Evolutionary conservation across 305 asterid genomes (phyloP), one percentile per base, ranked within the genome.

Genomic region (Solanum hybrid): DNA sequence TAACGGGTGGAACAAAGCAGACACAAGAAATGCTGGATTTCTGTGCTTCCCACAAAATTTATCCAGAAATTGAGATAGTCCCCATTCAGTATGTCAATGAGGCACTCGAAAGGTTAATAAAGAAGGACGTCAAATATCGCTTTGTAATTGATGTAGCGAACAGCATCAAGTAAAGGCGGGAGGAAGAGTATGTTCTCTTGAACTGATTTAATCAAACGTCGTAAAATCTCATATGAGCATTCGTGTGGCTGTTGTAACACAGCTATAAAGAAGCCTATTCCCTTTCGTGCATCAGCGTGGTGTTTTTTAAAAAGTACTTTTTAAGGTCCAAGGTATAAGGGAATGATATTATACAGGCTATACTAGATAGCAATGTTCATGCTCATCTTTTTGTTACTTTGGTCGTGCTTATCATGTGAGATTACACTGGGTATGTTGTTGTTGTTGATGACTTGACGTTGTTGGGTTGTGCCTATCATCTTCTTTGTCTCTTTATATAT

Each of bases 11-110:
- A 92, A 95, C 96, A 4, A 97, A 94, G 75, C 94, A 90, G 91
- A 95, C 96, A 7, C 97, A 94, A 87, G 99, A 97, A 89, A 95
- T 97, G 98, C 90, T 97, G 95, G 95, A 93, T 10, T 97, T 97
- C 88, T 97, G 98, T 91, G 98, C 98, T 90, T 28, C 93, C 29
- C 95, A 94, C 94, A 96, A 94, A 91, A 94, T 97, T 77, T 96
- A 96, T 92, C 98, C 99, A 2, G 94, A 95, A 22, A 93, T 95
- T 35, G 99, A 95, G 91, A 4, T 92, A 87, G 90, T 96, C 31
- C 96, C 97, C 5, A 95, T 97, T 69, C 92, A 96, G 36, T 93
- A 94, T 82, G 93, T 95, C 71, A 97, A 97, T 16, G 97, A 95
- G 91, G 98, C 98, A 28, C 89, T 96, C 4, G 97, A 96, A 91